Percentiles rank a stretch among this genome's conserved stretches.
Conservation (phyloP, 805 yeast species). For the Myxozyma monticola region DNA sequence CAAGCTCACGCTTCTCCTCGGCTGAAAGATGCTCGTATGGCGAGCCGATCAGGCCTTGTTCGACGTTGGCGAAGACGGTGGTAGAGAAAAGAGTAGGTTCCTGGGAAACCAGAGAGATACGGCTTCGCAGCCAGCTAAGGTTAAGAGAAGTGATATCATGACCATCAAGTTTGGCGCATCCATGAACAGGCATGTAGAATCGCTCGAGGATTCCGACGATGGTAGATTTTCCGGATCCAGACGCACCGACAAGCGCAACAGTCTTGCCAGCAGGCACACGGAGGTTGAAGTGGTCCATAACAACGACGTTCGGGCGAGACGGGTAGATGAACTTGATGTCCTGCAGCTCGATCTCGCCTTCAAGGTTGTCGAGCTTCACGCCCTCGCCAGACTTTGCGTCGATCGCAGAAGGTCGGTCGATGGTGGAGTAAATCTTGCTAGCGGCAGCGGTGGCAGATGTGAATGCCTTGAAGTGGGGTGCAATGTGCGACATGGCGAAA, state of each 20-base stretch:
- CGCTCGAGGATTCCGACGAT: conserved; percentile 80
- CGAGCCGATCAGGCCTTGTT: conserved; percentile 61
- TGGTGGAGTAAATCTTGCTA: conserved; percentile 43
- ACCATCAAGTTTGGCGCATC: conserved; percentile 79
- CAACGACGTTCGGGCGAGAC: conserved; percentile 72
- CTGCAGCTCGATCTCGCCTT: conserved; percentile 75
- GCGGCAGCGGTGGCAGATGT: conserved; percentile 44
- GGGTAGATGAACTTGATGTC: conserved; percentile 90
- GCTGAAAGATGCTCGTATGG: conserved; percentile 38
- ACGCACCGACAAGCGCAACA: conserved; percentile 93
- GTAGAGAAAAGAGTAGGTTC: conserved; percentile 93
- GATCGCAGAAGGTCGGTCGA: conserved; percentile 43
- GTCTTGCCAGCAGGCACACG: conserved; percentile 84
- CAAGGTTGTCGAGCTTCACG: conserved; percentile 28
- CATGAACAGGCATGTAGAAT: conserved; percentile 77
- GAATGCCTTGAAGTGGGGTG: conserved; percentile 43
- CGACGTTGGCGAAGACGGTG: conserved; percentile 74
- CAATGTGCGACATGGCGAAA: conserved; percentile 44
- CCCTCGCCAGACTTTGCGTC: conserved; percentile 37
- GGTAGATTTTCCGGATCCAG: conserved; percentile 95
- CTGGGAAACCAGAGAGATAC: conserved; percentile 91
- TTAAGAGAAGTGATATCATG: conserved; percentile 74
- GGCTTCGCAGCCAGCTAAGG: conserved; percentile 68
- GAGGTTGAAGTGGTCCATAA: conserved; percentile 72
- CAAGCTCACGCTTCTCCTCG: conserved; percentile 41